Conservation (phyloP, 1,284 basidiomycete genomes). For the Cryptococcus sp. region DNA sequence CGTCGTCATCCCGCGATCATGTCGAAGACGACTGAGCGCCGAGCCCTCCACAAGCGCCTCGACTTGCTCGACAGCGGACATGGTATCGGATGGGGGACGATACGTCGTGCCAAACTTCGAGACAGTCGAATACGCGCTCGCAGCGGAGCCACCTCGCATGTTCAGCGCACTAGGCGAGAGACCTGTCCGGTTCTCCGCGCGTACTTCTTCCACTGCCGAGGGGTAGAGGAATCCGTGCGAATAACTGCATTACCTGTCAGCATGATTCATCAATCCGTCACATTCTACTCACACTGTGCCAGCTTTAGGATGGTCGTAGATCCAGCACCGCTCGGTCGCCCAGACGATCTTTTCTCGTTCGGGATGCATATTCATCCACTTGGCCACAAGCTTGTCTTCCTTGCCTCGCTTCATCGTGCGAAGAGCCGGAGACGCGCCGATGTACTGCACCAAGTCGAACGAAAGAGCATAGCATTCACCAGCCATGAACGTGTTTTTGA, state of each 20-base stretch:
- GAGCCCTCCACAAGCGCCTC: conserved; percentile 92
- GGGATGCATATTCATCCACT: conserved; percentile 91
- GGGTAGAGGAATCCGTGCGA: conserved; percentile 98
- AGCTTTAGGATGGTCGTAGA: conserved; percentile 94
- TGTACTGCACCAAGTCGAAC: conserved; percentile 85
- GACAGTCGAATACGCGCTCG: conserved; percentile 77
- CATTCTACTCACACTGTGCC: conserved; percentile 73
- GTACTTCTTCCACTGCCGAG: conserved; percentile 75
- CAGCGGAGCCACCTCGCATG: conserved; percentile 25
- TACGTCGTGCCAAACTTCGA: conserved; percentile 83
- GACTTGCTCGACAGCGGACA: conserved; percentile 69
- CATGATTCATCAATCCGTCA: conserved; percentile 1
- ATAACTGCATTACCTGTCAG: conserved; percentile 60
- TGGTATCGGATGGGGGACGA: conserved; percentile 66
- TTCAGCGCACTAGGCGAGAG: conserved; percentile 22
- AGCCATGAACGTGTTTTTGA: conserved; percentile 93
- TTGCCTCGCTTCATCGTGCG: conserved; percentile 73
- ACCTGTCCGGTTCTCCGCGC: conserved; percentile 47
- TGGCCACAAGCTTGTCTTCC: conserved; percentile 90
- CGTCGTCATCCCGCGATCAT: conserved; percentile 5
- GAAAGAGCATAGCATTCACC: conserved; percentile 93
- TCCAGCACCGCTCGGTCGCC: conserved; percentile 92
- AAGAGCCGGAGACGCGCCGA: conserved; percentile 71
- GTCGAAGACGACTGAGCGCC: conserved; percentile 25
- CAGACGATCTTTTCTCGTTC: conserved; percentile 77